Evolutionary conservation across 805 yeast species (phyloP).

Genomic region (Candida ulmi): DNA sequence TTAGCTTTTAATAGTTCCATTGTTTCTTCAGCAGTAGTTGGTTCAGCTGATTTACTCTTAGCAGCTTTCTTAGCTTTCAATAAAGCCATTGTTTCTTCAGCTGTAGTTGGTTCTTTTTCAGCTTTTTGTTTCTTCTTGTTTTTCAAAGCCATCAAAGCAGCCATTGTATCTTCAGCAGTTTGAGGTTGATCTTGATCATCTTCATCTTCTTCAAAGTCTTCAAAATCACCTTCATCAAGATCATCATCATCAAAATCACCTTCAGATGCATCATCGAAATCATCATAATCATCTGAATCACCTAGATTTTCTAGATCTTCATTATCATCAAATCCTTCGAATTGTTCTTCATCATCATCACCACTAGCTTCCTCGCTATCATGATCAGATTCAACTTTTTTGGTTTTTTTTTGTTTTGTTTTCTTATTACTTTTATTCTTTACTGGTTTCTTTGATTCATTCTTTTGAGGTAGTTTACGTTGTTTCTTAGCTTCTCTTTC

Average conservation of each 20-base stretch:
- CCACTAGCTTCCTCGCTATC: too few species aligned
- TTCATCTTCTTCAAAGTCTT: neutral
- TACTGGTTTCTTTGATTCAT: conserved; percentile 24
- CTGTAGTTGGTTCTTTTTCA: conserved; percentile 29
- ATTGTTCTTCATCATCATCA: conserved; percentile 18
- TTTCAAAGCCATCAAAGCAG: conserved; percentile 3
- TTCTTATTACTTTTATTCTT: conserved; percentile 24
- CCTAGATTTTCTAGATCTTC: conserved; percentile 10
- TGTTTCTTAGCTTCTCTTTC: conserved; percentile 31
- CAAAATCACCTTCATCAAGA: neutral
- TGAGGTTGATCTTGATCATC: neutral
- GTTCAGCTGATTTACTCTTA: conserved; percentile 1
- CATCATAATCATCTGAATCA: conserved; percentile 24
- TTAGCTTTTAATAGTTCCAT: conserved; percentile 34
- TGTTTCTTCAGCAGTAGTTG: conserved; percentile 33
- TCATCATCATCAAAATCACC: conserved; percentile 10
- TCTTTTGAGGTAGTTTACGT: conserved; percentile 10
- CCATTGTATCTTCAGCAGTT: too few species aligned
- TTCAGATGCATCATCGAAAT: conserved; percentile 16
- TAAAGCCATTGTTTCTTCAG: conserved; percentile 39
- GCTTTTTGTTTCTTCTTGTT: conserved; percentile 23
- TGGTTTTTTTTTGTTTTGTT: conserved; percentile 16
- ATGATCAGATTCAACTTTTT: conserved; percentile 3
- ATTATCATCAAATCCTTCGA: conserved; percentile 18
- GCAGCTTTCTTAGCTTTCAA: conserved; percentile 31